Conservation (phyloP, 352 stramenopile genomes). For the Phytopythium montanum region DNA sequence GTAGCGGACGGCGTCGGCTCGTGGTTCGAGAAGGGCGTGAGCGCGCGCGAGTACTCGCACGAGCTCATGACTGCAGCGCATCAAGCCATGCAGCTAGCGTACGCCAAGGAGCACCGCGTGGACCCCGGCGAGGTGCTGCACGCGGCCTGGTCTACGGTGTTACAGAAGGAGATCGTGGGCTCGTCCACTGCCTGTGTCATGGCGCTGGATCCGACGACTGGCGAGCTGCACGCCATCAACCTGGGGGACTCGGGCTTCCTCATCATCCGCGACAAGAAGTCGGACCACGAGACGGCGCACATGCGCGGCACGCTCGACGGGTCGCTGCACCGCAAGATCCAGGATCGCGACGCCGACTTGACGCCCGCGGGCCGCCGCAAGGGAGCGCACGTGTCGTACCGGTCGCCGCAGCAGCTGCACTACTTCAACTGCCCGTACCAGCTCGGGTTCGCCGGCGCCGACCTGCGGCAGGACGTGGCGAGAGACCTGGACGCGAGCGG, state of each 20-base stretch:
- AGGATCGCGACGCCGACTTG: conserved; percentile 57
- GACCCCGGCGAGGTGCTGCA: conserved; percentile 66
- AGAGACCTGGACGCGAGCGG: conserved; percentile 37
- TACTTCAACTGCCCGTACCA: conserved; percentile 98
- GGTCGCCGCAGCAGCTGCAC: conserved; percentile 94
- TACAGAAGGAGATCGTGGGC: conserved; percentile 92
- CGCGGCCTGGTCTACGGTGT: conserved; percentile 67
- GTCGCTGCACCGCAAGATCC: conserved; percentile 67
- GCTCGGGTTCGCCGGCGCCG: conserved; percentile 48
- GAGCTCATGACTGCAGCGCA: conserved; percentile 79
- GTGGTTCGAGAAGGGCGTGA: conserved; percentile 94
- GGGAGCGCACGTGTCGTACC: conserved; percentile 86
- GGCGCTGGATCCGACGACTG: conserved; percentile 87
- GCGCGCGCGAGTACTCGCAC: conserved; percentile 59
- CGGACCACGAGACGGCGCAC: conserved; percentile 54
- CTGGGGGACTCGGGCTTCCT: conserved; percentile 92
- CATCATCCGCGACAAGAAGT: conserved; percentile 79
- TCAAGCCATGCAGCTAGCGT: conserved; percentile 55
- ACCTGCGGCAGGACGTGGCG: conserved; percentile 44
- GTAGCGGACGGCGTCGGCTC: conserved; percentile 95
- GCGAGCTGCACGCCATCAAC: conserved; percentile 94
- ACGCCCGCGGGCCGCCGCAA: conserved; percentile 70
- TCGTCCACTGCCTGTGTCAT: conserved; percentile 92
- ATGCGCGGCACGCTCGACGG: conserved; percentile 70
- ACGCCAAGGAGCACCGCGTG: conserved; percentile 51